Conservation (phyloP, 805 yeast species). For the Jamesozyma spencerorum region DNA sequence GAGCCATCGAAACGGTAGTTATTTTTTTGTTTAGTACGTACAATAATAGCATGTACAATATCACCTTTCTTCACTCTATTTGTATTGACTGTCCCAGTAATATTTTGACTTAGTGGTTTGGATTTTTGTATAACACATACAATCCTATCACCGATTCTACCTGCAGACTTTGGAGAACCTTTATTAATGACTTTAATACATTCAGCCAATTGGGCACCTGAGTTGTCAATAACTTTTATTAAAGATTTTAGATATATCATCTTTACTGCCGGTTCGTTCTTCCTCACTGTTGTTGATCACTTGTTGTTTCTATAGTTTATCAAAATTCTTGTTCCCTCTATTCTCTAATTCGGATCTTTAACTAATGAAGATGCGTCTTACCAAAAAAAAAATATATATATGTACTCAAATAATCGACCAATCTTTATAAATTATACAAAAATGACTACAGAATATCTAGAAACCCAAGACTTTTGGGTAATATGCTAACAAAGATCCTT, state of each 20-base stretch:
- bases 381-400: too few relatives aligned
- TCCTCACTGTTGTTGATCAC: not conserved
- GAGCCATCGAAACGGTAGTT: slow-evolving; percentile 80
- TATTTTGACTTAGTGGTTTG: slow-evolving; percentile 58
- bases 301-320: not conserved
- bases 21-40: slow-evolving; percentile 73
- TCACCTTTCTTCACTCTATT: slow-evolving; percentile 91
- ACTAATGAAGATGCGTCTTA: not conserved
- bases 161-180: slow-evolving; percentile 67
- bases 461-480: too few relatives aligned
- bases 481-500: too few relatives aligned
- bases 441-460: too few relatives aligned
- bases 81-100: slow-evolving; percentile 63
- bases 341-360: too few relatives aligned
- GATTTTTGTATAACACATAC: slow-evolving; percentile 93
- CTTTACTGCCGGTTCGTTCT: slow-evolving; percentile 6
- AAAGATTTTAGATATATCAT: slow-evolving; percentile 88
- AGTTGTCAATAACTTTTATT: slow-evolving; percentile 86
- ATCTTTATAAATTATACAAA: too few relatives aligned
- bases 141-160: slow-evolving; percentile 81
- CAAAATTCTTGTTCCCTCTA: too few relatives aligned
- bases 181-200: slow-evolving; percentile 92
- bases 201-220: slow-evolving; percentile 90
- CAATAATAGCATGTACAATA: slow-evolving; percentile 89
- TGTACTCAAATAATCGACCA: too few relatives aligned